phyloP scores from a whole-genome alignment of 805 yeast species.

The Candida caryicola region DNA sequence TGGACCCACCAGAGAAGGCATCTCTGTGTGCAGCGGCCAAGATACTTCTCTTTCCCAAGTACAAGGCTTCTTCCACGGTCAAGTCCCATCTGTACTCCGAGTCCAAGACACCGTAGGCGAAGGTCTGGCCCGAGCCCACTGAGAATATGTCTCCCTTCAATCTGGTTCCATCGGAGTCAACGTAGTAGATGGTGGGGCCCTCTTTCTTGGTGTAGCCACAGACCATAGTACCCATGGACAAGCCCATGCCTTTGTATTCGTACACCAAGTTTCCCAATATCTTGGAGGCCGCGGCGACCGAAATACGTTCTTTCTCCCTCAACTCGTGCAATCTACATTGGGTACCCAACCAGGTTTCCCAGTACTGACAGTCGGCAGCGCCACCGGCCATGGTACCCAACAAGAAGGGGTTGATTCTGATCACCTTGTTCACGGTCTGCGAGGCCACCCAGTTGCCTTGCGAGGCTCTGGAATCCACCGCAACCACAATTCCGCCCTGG shows the following conservation, averaged over 20 bases:
- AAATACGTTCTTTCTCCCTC: slow-evolving; percentile 89
- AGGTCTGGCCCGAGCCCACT: slow-evolving; percentile 99
- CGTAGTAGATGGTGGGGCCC: slow-evolving; percentile 93
- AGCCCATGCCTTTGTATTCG: slow-evolving; percentile 95
- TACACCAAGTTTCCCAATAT: slow-evolving; percentile 87
- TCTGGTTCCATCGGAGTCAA: slow-evolving; percentile 96
- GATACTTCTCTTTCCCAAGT: slow-evolving; percentile 91
- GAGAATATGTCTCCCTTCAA: slow-evolving; percentile 92
- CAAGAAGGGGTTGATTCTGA: slow-evolving; percentile 90
- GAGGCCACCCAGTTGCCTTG: slow-evolving; percentile 98
- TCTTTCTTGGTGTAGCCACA: slow-evolving; percentile 95
- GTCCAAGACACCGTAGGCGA: slow-evolving; percentile 97
- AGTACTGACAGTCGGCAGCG: slow-evolving; percentile 98
- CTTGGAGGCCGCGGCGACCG: slow-evolving; percentile 96
- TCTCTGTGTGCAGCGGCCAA: slow-evolving; percentile 98
- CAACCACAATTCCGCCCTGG: slow-evolving; percentile 92
- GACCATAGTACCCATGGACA: slow-evolving; percentile 98
- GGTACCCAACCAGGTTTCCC: slow-evolving; percentile 99
- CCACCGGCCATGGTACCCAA: slow-evolving; percentile 99
- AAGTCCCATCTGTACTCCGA: slow-evolving; percentile 90
- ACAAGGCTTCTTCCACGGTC: slow-evolving; percentile 87
- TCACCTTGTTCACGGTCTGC: slow-evolving; percentile 95
- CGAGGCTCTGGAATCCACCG: slow-evolving; percentile 97
- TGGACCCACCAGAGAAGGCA: slow-evolving; percentile 96
- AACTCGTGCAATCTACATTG: slow-evolving; percentile 95